Percentiles rank a stretch among this genome's conserved stretches.
Evolutionary conservation across 2,329 filamentous ascomycete species (phyloP).

Genomic region (Atkinsonella hypoxylon): DNA sequence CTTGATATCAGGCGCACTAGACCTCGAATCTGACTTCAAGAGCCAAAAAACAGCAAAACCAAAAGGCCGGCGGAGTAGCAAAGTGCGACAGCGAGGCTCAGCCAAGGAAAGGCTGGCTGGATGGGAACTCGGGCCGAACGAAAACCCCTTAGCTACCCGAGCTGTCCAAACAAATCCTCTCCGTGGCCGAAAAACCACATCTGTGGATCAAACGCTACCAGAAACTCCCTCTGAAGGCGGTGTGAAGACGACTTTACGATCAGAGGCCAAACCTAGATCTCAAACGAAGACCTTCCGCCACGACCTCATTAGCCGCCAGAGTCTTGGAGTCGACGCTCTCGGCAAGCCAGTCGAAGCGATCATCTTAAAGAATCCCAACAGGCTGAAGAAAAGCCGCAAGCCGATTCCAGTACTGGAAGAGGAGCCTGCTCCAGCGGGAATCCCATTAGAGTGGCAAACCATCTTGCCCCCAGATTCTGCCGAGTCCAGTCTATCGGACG

Average conservation of each 20-base stretch:
- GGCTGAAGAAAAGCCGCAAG: slow-evolving; percentile 12
- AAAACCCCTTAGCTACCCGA: background rate
- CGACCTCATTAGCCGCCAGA: slow-evolving; percentile 17
- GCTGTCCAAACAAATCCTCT: background rate
- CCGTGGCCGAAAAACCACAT: background rate
- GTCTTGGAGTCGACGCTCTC: slow-evolving; percentile 21
- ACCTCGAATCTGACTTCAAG: background rate
- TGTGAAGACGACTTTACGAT: background rate
- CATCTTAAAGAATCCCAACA: slow-evolving; percentile 30
- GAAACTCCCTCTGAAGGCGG: background rate
- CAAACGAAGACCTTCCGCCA: slow-evolving; percentile 11
- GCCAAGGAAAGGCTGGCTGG: slow-evolving; percentile 5
- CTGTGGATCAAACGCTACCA: background rate
- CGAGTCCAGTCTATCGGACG: slow-evolving; percentile 16
- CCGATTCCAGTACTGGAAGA: slow-evolving; percentile 10
- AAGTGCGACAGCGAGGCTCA: background rate
- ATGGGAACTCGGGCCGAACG: slow-evolving; percentile 6
- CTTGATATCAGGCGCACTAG: slow-evolving; percentile 11
- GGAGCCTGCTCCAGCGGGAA: slow-evolving; percentile 5
- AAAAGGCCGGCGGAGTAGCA: background rate
- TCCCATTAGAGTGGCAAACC: slow-evolving; percentile 19
- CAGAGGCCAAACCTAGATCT: background rate
- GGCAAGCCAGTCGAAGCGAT: slow-evolving; percentile 31
- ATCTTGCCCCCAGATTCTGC: slow-evolving; percentile 17
- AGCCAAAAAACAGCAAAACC: background rate